These are phyloP conservation scores for Blastomyces gilchristii DNA, from an alignment of 2,329 filamentous ascomycete genomes.

Conservation along the genomic window DNA sequence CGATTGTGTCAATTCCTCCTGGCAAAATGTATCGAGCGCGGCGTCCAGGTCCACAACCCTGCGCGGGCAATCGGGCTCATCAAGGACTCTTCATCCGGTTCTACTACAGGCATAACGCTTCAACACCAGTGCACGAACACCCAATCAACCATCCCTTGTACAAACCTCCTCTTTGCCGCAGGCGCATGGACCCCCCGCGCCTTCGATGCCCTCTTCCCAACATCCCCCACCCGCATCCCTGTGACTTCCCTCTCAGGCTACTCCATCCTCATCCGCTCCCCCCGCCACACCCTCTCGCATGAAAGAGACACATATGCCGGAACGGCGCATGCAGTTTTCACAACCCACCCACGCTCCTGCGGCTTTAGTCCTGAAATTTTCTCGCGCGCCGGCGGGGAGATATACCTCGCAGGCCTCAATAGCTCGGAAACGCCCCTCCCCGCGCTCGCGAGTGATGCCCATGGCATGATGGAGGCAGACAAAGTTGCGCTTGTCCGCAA, in stretches of 20 bases:
- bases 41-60: constrained; percentile 58
- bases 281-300: constrained; percentile 33
- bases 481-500: constrained; percentile 29
- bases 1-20: constrained; percentile 57
- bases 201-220: constrained; percentile 55
- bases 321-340: constrained; percentile 59
- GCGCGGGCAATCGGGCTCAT: constrained; percentile 46
- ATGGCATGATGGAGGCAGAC: constrained; percentile 33
- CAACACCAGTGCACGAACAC: constrained; percentile 27
- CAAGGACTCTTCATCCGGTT: constrained; percentile 39
- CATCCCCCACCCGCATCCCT: constrained; percentile 43
- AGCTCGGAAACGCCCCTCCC: constrained; percentile 52
- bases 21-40: constrained; percentile 44
- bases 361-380: constrained; percentile 63
- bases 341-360: constrained; percentile 41
- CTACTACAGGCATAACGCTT: constrained; percentile 46
- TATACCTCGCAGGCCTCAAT: constrained; percentile 67
- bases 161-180: constrained; percentile 54
- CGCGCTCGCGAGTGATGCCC: constrained; percentile 34
- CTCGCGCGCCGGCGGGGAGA: constrained; percentile 53
- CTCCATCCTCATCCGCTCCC: constrained; percentile 56
- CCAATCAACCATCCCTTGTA: constrained; percentile 45
- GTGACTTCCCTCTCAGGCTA: constrained; percentile 58
- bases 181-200: constrained; percentile 62
- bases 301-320: constrained; percentile 29